Conservation (phyloP, 345 rosid species). For the Rubroshorea leprosula region DNA sequence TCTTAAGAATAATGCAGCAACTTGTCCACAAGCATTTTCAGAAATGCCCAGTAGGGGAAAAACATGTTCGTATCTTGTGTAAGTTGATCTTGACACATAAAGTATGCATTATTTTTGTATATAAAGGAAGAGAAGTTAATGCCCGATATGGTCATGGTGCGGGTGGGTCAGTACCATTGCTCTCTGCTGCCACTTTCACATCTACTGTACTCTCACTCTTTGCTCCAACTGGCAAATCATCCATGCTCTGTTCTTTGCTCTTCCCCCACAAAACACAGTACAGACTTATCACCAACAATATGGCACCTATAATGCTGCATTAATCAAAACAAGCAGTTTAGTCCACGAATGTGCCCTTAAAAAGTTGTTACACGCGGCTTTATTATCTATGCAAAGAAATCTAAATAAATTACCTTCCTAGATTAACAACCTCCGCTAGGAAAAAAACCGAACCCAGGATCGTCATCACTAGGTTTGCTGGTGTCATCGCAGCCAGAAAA, state of each 20-base stretch:
- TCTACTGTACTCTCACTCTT: neutral
- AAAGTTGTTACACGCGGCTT: too few species aligned
- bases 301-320: conserved; percentile 14
- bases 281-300: conserved; percentile 15
- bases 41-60: too few species aligned
- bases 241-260: conserved; percentile 14
- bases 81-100: too few species aligned
- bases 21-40: too few species aligned
- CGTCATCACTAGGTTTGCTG: conserved; percentile 16
- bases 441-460: conserved; percentile 15
- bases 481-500: conserved; percentile 20
- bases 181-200: conserved; percentile 6
- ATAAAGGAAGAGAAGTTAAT: too few species aligned
- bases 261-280: conserved; percentile 26
- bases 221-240: conserved; percentile 8
- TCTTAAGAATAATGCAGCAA: too few species aligned
- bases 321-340: too few species aligned
- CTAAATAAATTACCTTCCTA: conserved; percentile 18
- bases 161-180: too few species aligned
- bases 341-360: too few species aligned
- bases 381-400: neutral
- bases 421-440: conserved; percentile 16
- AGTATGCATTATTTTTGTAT: too few species aligned
- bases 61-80: too few species aligned
- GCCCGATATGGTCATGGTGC: too few species aligned